Conservation (phyloP, 805 yeast genomes). For the Lipomyces chichibuensis region DNA sequence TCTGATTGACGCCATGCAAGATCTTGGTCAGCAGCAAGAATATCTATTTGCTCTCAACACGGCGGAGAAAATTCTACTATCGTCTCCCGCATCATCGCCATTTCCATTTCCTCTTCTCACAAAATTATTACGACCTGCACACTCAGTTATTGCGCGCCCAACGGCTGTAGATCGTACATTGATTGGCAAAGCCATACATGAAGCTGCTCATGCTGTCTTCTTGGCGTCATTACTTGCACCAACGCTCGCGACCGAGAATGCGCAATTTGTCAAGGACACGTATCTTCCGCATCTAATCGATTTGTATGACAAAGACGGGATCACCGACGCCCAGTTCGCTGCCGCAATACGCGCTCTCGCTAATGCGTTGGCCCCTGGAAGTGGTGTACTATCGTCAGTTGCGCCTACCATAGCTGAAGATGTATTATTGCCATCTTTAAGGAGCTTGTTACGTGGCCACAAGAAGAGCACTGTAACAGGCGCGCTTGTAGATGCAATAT, state of each 20-base stretch:
- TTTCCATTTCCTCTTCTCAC: neutral
- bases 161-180: neutral
- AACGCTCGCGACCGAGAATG: constrained; percentile 18
- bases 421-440: constrained; percentile 14
- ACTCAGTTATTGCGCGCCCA: constrained; percentile 5
- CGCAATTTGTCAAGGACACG: constrained; percentile 9
- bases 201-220: constrained; percentile 36
- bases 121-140: constrained; percentile 12
- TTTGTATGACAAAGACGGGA: constrained; percentile 8
- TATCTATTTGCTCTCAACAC: constrained; percentile 25
- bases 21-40: constrained; percentile 10
- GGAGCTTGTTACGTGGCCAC: neutral
- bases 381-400: constrained; percentile 20
- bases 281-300: constrained; percentile 14
- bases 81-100: constrained; percentile 17
- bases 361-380: constrained; percentile 21
- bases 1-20: constrained; percentile 5
- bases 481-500: constrained; percentile 21
- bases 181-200: constrained; percentile 17
- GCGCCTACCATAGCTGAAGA: constrained; percentile 25
- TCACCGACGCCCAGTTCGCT: constrained; percentile 17
- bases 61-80: constrained; percentile 23
- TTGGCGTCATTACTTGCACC: constrained; percentile 30
- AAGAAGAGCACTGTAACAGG: neutral
- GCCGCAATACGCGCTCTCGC: constrained; percentile 23